These are phyloP conservation scores for Pelargonium fulgidum DNA, from an alignment of 441 rosid species.

Conservation along the genomic window DNA sequence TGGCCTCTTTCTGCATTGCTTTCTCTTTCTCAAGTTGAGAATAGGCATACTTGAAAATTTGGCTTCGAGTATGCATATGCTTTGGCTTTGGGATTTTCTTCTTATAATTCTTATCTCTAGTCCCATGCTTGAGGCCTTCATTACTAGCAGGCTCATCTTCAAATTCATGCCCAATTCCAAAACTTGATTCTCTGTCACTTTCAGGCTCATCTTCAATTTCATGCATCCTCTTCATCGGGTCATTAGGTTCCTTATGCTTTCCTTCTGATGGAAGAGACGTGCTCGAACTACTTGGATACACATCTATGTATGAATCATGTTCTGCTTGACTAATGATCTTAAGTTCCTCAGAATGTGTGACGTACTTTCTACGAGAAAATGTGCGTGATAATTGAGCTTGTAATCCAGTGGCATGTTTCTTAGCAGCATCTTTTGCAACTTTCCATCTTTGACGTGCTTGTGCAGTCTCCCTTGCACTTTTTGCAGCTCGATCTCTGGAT, in stretches of 20 bases:
- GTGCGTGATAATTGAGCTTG: slow-evolving; percentile 69
- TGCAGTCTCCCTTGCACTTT: slow-evolving; percentile 69
- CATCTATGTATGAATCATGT: slow-evolving; percentile 33
- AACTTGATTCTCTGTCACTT: neutral
- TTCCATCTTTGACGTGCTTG: slow-evolving; percentile 85
- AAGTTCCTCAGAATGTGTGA: slow-evolving; percentile 31
- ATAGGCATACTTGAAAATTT: slow-evolving; percentile 90
- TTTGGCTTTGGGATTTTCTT: slow-evolving; percentile 64
- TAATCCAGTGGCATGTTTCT: slow-evolving; percentile 58
- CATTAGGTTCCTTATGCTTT: slow-evolving; percentile 49
- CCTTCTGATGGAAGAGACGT: slow-evolving; percentile 38
- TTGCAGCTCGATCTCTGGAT: slow-evolving; percentile 85
- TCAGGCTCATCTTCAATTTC: slow-evolving; percentile 70
- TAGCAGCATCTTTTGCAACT: slow-evolving; percentile 76
- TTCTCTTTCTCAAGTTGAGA: slow-evolving; percentile 92
- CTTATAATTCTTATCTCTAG: slow-evolving; percentile 60
- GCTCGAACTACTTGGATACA: slow-evolving; percentile 29
- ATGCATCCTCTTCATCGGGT: slow-evolving; percentile 63
- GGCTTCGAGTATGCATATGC: slow-evolving; percentile 79
- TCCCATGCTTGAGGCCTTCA: slow-evolving; percentile 60
- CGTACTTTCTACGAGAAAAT: slow-evolving; percentile 60
- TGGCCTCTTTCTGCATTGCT: slow-evolving; percentile 47
- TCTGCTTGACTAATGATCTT: slow-evolving; percentile 44
- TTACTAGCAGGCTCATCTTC: slow-evolving; percentile 30
- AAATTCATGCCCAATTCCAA: slow-evolving; percentile 27